Percentiles rank a stretch among this genome's conserved stretches.
These are phyloP conservation scores for Pseudevernia furfuracea DNA, from an alignment of 495 filamentous ascomycete genomes.

Conservation along the genomic window DNA sequence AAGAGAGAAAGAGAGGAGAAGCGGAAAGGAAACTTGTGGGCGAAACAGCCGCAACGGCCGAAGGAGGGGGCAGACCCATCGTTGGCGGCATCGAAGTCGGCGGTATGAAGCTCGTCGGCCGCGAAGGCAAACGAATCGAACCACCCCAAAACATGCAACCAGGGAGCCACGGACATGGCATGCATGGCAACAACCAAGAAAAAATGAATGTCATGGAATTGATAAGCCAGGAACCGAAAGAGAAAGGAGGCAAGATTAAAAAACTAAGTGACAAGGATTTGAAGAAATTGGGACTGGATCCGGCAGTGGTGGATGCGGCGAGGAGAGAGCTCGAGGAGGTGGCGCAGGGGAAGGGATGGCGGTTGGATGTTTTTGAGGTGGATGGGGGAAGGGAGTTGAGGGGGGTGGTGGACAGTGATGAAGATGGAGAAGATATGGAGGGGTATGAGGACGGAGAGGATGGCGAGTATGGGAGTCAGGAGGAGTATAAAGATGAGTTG, in stretches of 20 bases:
- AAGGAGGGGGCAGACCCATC: constrained; percentile 32
- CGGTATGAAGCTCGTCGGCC: constrained; percentile 48
- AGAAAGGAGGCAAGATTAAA: constrained; percentile 49
- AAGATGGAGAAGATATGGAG: constrained; percentile 24
- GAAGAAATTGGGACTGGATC: constrained; percentile 61
- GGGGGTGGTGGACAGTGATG: constrained; percentile 33
- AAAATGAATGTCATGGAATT: constrained; percentile 42
- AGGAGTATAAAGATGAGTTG: constrained; percentile 51
- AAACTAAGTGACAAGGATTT: constrained; percentile 53
- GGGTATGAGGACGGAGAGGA: constrained; percentile 24
- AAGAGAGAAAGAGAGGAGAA: constrained; percentile 42
- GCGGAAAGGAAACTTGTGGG: constrained; percentile 34
- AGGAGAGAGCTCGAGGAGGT: constrained; percentile 45
- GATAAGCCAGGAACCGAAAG: constrained; percentile 35
- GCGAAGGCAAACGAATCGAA: constrained; percentile 48
- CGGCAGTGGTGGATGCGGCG: constrained; percentile 56
- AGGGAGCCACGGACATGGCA: constrained; percentile 16
- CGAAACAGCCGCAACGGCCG: constrained; percentile 19
- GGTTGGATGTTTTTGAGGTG: constrained; percentile 39
- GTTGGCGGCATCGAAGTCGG: constrained; percentile 57
- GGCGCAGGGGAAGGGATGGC: constrained; percentile 40
- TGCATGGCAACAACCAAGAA: not conserved
- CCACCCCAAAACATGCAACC: constrained; percentile 38
- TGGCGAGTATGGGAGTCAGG: constrained; percentile 39
- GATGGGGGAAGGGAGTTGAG: constrained; percentile 44